Evolutionary conservation across 75 land plant genomes (phyloP).

Genomic region (Cryptomeria japonica): DNA sequence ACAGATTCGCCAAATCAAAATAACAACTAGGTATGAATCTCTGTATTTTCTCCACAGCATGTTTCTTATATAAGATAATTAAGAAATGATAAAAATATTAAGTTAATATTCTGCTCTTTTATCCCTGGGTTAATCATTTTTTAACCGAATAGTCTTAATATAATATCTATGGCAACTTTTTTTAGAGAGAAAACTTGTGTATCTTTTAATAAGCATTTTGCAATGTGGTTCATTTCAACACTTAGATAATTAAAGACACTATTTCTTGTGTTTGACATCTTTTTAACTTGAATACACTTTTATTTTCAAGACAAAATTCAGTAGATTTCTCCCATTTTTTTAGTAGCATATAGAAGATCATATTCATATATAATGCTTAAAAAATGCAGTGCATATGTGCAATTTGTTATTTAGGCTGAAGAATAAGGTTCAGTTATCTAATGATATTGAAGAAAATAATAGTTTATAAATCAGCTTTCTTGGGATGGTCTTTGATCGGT

Average conservation of each 20-base stretch:
- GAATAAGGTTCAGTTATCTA: background rate
- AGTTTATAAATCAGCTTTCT: background rate
- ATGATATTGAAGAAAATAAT: background rate
- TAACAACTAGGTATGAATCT: background rate
- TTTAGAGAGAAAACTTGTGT: background rate
- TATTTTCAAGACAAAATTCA: background rate
- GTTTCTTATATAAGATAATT: background rate
- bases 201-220: background rate
- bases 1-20: conserved; percentile 11
- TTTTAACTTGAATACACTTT: background rate
- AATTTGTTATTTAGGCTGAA: background rate
- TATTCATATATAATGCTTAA: background rate
- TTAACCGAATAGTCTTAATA: background rate
- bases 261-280: background rate
- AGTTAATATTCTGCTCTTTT: background rate
- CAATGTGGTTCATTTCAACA: background rate
- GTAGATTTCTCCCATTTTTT: background rate
- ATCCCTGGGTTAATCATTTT: background rate
- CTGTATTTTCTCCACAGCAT: background rate
- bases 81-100: background rate
- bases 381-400: background rate
- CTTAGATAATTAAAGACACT: background rate
- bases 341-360: background rate
- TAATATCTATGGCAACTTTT: background rate
- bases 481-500: background rate